Percentiles rank a stretch among this genome's conserved stretches.
Evolutionary conservation across 139 green algal genomes (phyloP).

Genomic region (Raphidocelis subcapitata): DNA sequence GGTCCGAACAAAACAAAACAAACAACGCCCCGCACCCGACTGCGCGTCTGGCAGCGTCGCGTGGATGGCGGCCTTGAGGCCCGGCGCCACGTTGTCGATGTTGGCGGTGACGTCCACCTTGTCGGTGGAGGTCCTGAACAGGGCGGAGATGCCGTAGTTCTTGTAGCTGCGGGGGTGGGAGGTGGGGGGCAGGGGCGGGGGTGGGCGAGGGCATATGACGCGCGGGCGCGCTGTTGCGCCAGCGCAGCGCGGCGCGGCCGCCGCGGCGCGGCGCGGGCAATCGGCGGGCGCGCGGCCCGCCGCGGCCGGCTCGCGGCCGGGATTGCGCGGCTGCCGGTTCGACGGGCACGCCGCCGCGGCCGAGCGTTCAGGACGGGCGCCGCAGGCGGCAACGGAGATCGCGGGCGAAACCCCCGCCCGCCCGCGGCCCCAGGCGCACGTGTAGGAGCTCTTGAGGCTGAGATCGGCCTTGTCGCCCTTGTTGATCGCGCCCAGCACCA

Average conservation of each 20-base stretch:
- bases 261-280: too few relatives aligned
- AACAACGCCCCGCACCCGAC: slow-evolving; percentile 2
- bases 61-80: slow-evolving; percentile 10
- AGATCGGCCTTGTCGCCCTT: slow-evolving; percentile 50
- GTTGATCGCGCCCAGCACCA: slow-evolving; percentile 20
- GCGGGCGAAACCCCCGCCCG: neutral
- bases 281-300: too few relatives aligned
- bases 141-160: slow-evolving; percentile 27
- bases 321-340: too few relatives aligned
- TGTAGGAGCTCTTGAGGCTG: slow-evolving; percentile 28
- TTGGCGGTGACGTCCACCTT: slow-evolving; percentile 19
- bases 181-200: too few relatives aligned
- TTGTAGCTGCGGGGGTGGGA: neutral
- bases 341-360: too few relatives aligned
- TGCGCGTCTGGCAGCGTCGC: slow-evolving; percentile 28
- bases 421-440: neutral
- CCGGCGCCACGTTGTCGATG: slow-evolving; percentile 24
- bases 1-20: too few relatives aligned
- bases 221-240: too few relatives aligned
- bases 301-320: too few relatives aligned
- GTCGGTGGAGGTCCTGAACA: slow-evolving; percentile 30
- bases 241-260: too few relatives aligned
- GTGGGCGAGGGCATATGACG: too few relatives aligned
- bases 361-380: too few relatives aligned
- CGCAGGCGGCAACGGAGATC: too few relatives aligned